Evolutionary conservation across 176 grass and related monocot species (phyloP).

Genomic region (Ensete glaucum): DNA sequence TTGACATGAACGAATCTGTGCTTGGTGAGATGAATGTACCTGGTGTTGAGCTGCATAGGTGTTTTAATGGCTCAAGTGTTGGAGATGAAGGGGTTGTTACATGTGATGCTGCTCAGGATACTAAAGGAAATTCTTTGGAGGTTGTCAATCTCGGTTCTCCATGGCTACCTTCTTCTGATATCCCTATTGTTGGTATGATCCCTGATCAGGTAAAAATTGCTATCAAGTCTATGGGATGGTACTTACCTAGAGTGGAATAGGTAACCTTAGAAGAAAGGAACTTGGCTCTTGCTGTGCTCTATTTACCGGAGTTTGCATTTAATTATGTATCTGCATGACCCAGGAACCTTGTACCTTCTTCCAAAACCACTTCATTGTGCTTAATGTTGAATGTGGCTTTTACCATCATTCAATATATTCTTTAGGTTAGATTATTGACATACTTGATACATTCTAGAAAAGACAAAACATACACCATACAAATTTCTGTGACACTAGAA

Average conservation of each 20-base stretch:
- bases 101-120: slow-evolving; percentile 31
- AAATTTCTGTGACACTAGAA: too few species aligned
- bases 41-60: slow-evolving; percentile 33
- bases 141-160: slow-evolving; percentile 32
- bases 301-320: neutral
- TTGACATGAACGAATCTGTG: slow-evolving; percentile 52
- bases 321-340: too few species aligned
- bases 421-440: too few species aligned
- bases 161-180: slow-evolving; percentile 41
- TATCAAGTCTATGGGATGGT: neutral
- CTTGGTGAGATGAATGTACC: slow-evolving; percentile 41
- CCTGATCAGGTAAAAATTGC: slow-evolving; percentile 63
- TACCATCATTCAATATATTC: too few species aligned
- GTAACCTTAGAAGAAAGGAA: neutral
- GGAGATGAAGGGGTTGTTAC: slow-evolving; percentile 14
- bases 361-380: too few species aligned
- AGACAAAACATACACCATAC: too few species aligned
- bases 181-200: slow-evolving; percentile 40
- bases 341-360: too few species aligned
- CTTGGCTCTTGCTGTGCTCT: neutral
- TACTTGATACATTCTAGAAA: too few species aligned
- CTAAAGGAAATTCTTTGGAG: slow-evolving; percentile 31
- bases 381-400: too few species aligned
- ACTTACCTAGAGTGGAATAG: neutral
- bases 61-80: slow-evolving; percentile 26